Evolutionary conservation across 768 basidiomycete species (phyloP), one percentile per base, ranked within the genome.

Genomic region (Rhodotorula toruloides): DNA sequence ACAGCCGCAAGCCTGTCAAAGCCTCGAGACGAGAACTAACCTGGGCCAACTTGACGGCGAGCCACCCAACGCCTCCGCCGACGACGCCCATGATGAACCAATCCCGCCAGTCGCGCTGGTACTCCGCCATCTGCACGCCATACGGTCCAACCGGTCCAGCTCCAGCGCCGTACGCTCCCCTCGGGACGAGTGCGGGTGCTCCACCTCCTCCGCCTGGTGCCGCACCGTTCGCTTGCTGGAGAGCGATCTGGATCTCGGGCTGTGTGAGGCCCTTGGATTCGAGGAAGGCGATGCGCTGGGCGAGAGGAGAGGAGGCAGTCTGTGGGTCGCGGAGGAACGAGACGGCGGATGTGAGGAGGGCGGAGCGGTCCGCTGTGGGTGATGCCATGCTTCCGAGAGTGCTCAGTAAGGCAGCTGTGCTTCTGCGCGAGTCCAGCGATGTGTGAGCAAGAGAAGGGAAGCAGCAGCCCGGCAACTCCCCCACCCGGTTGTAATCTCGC

Each of bases 71-170:
- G 11, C 87, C 84, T 2, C 94, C 92, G 47, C 92, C 92, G 25
- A 98, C 81, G 40, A 97, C 87, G 19, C 88, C 87, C 76, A 93
- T 90, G 74, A 99, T 93, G 93, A 98, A 99, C 77, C 94, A 91
- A 79, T 99, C 96, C 63, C 93, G 82, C 96, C 96, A 99, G 77
- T 98, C 94, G 8, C 56, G 34, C 43, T 64, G 75, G 56, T 78
- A 71, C 59, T 72, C 68, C n/a, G 25, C 14, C 10, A 37, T 52
- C 63, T 42, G 70, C 32, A 37, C 62, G 46, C 39, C 36, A 19
- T 43, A 29, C 58, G 55, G 59, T 47, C 57, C 63, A 37, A 14
- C 10, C 25, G 42, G 55, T 46, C 57, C 72, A 60, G 58, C 59
- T 3, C 29, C 63, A 9, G 58, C 11, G 29, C n/a, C 39, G 29